phyloP scores from a whole-genome alignment of 352 stramenopile genomes.

The Globisporangium recalcitrans region DNA sequence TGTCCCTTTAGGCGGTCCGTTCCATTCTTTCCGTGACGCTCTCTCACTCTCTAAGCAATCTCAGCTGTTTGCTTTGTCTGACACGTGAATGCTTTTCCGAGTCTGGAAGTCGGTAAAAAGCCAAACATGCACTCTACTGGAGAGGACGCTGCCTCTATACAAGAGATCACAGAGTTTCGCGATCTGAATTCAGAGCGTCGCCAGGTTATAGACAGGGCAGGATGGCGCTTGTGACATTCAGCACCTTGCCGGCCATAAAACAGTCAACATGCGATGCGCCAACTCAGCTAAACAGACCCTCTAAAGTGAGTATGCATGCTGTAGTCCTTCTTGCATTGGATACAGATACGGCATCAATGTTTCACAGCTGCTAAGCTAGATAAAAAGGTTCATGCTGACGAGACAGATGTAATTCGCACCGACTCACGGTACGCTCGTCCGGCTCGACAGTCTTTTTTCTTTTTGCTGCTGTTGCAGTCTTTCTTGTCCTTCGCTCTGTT shows the following conservation, averaged over 20 bases:
- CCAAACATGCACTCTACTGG: no score
- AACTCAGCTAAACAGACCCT: not conserved
- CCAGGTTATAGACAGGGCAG: not conserved
- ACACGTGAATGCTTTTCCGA: no score
- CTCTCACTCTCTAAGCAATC: no score
- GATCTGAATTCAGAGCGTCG: constrained; percentile 1
- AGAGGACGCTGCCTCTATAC: no score
- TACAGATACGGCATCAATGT: no score
- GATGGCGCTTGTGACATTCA: constrained; percentile 11
- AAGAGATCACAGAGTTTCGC: not conserved
- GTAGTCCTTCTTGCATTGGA: no score
- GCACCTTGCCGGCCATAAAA: not conserved
- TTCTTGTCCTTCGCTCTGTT: not conserved
- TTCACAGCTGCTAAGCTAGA: no score
- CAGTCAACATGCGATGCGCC: constrained; percentile 14
- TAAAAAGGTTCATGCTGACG: not conserved
- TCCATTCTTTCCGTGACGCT: no score
- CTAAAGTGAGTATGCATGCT: no score
- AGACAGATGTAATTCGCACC: not conserved
- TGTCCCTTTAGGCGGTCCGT: not conserved
- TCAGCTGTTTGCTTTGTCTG: no score
- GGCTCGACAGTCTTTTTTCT: not conserved
- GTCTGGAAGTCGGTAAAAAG: no score
- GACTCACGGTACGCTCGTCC: not conserved
- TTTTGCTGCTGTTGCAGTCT: no score